phyloP scores from a whole-genome alignment of 495 filamentous ascomycete species.

The Aspergillus haitiensis region DNA sequence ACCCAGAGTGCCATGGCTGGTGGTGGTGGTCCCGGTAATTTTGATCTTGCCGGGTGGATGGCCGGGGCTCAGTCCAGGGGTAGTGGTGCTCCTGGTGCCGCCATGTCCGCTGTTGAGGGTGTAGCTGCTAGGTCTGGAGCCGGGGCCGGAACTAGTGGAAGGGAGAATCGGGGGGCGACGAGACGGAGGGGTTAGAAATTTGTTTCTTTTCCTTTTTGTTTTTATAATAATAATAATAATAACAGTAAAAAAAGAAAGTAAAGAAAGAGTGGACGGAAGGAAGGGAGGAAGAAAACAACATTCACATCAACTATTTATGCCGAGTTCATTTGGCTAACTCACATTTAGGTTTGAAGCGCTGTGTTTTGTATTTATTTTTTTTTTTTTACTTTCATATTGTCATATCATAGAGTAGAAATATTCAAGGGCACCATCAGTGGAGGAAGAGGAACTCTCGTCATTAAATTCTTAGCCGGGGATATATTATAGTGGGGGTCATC shows the following conservation, averaged over 20 bases:
- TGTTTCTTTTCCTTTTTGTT: background rate
- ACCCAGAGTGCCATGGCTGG: constrained; percentile 41
- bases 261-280: background rate
- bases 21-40: constrained; percentile 55
- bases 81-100: background rate
- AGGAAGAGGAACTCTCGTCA: too few species aligned
- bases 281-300: too few species aligned
- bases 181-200: constrained; percentile 30
- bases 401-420: too few species aligned
- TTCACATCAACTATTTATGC: too few species aligned
- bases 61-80: constrained; percentile 48
- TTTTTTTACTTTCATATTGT: too few species aligned
- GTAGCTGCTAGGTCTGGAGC: constrained; percentile 27
- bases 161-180: constrained; percentile 37
- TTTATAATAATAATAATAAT: too few species aligned
- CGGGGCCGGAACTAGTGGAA: constrained; percentile 36
- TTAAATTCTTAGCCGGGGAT: too few species aligned
- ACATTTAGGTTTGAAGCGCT: too few species aligned
- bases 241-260: background rate
- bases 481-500: too few species aligned
- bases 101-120: constrained; percentile 27
- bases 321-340: too few species aligned
- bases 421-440: too few species aligned
- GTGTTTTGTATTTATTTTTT: too few species aligned
- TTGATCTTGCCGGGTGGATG: constrained; percentile 86